These are phyloP conservation scores for Favolaschia claudopus DNA, from an alignment of 768 basidiomycete species.

Conservation along the genomic window DNA sequence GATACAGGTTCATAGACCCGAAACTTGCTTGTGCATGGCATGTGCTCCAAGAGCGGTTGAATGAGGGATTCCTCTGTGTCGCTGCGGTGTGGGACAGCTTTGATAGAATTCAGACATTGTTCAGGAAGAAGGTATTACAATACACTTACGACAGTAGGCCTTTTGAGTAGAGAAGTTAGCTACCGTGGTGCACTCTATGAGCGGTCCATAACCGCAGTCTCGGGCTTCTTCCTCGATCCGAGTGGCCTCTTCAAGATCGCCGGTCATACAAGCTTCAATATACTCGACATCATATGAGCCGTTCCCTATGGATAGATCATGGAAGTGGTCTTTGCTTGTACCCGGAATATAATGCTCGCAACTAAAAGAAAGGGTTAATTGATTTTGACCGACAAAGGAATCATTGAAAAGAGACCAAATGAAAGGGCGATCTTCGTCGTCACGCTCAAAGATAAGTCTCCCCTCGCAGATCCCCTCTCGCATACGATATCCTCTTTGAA, in stretches of 20 bases:
- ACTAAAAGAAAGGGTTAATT: background rate
- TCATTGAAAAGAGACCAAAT: background rate
- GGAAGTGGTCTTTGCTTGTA: background rate
- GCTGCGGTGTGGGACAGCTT: background rate
- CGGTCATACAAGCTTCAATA: background rate
- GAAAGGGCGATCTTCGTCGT: background rate
- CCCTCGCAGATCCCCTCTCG: constrained; percentile 1
- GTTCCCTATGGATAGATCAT: background rate
- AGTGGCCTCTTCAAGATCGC: background rate
- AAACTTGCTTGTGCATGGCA: constrained; percentile 11
- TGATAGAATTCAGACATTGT: background rate
- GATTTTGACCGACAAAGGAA: background rate
- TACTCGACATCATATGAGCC: background rate
- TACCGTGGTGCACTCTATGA: background rate
- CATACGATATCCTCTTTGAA: background rate
- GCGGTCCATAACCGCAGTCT: background rate
- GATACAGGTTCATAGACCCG: constrained; percentile 18
- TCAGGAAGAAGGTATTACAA: background rate
- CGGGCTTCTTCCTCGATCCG: background rate
- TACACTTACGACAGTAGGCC: background rate
- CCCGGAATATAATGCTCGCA: background rate
- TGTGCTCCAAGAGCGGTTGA: constrained; percentile 10
- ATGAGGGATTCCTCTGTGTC: background rate
- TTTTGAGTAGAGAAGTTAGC: background rate
- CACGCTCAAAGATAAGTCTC: background rate